Conservation (phyloP, 108 stramenopile genomes). For the Aurantiochytrium sp. region DNA sequence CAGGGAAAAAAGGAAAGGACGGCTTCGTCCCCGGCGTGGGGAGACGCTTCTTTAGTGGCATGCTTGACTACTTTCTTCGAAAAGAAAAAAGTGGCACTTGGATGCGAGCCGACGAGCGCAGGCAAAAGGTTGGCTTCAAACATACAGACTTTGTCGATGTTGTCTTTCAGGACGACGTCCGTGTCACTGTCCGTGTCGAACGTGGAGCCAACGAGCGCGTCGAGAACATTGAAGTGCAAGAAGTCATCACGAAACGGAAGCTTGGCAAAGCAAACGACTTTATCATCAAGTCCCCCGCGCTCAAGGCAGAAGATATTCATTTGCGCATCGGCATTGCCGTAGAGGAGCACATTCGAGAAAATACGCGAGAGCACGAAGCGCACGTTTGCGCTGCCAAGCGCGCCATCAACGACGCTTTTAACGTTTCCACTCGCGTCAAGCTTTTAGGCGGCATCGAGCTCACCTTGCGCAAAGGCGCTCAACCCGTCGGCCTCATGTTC, state of each 20-base stretch:
- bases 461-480: not conserved
- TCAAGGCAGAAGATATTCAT: not conserved
- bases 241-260: conserved; percentile 2
- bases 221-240: not conserved
- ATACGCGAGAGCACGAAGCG: not conserved
- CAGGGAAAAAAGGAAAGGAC: not conserved
- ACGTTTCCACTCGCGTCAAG: not conserved
- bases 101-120: not conserved
- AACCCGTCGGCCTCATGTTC: not conserved
- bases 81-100: not conserved
- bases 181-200: not conserved
- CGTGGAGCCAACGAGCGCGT: not conserved
- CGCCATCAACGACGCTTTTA: not conserved
- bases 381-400: not conserved
- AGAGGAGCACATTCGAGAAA: not conserved
- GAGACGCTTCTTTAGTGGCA: not conserved
- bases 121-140: not conserved
- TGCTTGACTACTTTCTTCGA: not conserved
- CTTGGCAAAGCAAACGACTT: not conserved
- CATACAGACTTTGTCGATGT: not conserved
- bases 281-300: not conserved
- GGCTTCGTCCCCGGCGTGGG: not conserved
- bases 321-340: not conserved
- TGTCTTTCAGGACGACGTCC: not conserved
- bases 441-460: not conserved